phyloP scores from a whole-genome alignment of 805 yeast species.

The Sugiyamaella floridensis region DNA sequence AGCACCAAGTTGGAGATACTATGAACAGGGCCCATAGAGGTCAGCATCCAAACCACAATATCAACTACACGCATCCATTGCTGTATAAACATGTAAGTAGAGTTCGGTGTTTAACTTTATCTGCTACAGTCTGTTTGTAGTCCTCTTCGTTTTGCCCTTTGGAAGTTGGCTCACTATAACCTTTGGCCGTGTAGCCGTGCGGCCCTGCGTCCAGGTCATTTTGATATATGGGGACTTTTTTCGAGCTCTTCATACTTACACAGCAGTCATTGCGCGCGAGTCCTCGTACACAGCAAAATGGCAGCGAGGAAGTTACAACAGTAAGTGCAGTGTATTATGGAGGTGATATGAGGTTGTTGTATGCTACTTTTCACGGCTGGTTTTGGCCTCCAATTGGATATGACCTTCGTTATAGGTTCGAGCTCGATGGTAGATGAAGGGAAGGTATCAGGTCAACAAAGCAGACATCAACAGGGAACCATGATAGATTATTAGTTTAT shows the following conservation, averaged over 20 bases:
- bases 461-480: neutral
- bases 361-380: neutral
- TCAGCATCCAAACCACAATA: too few species aligned
- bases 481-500: neutral
- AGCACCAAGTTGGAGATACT: neutral
- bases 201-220: neutral
- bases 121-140: too few species aligned
- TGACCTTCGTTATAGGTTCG: too few species aligned
- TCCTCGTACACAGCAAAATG: slow-evolving; percentile 28
- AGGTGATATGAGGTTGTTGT: neutral
- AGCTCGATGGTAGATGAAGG: neutral
- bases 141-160: too few species aligned
- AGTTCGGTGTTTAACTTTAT: too few species aligned
- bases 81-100: too few species aligned
- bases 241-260: neutral
- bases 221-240: neutral
- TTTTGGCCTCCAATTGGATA: neutral
- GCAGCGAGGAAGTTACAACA: slow-evolving; percentile 46
- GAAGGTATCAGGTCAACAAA: neutral
- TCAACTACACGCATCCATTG: too few species aligned
- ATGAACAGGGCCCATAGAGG: too few species aligned
- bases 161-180: too few species aligned
- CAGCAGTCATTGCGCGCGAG: neutral
- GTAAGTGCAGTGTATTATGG: slow-evolving; percentile 29
- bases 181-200: neutral